Percentiles rank a stretch among this genome's conserved stretches.
These are phyloP conservation scores for Lablab purpureus DNA, from an alignment of 306 rosid species.

Conservation along the genomic window DNA sequence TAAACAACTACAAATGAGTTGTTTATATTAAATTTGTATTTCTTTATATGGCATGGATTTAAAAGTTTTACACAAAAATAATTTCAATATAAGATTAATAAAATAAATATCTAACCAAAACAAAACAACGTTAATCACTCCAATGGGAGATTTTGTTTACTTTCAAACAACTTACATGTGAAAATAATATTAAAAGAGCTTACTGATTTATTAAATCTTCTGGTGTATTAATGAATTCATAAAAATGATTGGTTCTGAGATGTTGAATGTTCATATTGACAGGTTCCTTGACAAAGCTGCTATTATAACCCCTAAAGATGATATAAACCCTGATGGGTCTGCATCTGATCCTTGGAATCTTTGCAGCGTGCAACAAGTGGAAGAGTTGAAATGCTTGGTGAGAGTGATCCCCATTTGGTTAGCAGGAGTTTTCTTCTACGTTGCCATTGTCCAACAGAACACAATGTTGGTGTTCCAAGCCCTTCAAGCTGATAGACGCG, in stretches of 20 bases:
- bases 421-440: conserved; percentile 55
- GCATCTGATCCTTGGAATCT: conserved; percentile 80
- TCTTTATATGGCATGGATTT: no score
- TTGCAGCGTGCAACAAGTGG: conserved; percentile 84
- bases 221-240: no score
- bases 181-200: no score
- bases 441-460: conserved; percentile 63
- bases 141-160: no score
- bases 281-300: conserved; percentile 90
- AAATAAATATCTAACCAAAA: no score
- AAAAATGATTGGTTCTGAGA: conserved; percentile 4
- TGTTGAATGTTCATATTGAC: conserved; percentile 10
- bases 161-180: no score
- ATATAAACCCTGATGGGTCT: conserved; percentile 68
- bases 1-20: no score
- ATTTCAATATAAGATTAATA: no score
- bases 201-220: no score
- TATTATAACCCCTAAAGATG: conserved; percentile 57
- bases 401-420: conserved; percentile 85
- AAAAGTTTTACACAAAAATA: no score
- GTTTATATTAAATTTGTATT: no score
- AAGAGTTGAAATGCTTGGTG: conserved; percentile 75
- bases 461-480: conserved; percentile 84
- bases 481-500: conserved; percentile 65
- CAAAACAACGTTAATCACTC: no score